Evolutionary conservation across 2,329 filamentous ascomycete genomes (phyloP).

Genomic region (Neopestalotiopsis clavispora): DNA sequence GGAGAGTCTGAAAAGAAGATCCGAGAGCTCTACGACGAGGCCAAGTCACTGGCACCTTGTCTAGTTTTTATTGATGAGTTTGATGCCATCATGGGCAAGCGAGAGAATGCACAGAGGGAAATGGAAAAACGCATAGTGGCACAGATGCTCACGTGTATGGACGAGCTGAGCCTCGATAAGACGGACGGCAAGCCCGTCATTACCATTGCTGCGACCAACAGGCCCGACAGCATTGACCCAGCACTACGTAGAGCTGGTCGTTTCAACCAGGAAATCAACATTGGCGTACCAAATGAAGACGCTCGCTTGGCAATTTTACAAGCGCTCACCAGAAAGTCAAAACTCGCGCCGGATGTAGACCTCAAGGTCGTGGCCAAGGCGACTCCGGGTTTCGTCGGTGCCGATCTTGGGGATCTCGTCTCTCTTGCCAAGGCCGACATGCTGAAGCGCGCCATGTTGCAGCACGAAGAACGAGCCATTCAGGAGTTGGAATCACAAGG

Average conservation of each 20-base stretch:
- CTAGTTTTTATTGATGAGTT: conserved; percentile 93
- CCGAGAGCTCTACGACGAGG: conserved; percentile 85
- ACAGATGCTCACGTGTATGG: conserved; percentile 86
- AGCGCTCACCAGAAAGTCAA: conserved; percentile 70
- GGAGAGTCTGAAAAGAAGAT: conserved; percentile 89
- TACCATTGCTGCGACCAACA: conserved; percentile 89
- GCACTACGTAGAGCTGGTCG: conserved; percentile 74
- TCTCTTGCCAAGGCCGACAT: conserved; percentile 47
- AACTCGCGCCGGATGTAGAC: conserved; percentile 72
- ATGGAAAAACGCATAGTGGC: conserved; percentile 88
- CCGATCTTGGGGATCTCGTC: conserved; percentile 76
- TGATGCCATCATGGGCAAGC: conserved; percentile 86
- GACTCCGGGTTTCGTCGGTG: conserved; percentile 92
- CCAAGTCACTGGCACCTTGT: conserved; percentile 83
- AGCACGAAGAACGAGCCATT: not conserved
- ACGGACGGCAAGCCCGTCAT: conserved; percentile 78
- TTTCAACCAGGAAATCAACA: conserved; percentile 84
- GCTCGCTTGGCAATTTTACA: conserved; percentile 80
- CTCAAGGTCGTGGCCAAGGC: conserved; percentile 76
- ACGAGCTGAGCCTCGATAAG: conserved; percentile 74
- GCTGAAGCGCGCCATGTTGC: conserved; percentile 37
- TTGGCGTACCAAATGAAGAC: conserved; percentile 82
- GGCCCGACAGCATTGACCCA: conserved; percentile 84
- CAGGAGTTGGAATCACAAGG: not conserved
- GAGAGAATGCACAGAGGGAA: conserved; percentile 81